phyloP scores from a whole-genome alignment of 192 early-diverging fungal genomes.

The Coemansia sp. region DNA sequence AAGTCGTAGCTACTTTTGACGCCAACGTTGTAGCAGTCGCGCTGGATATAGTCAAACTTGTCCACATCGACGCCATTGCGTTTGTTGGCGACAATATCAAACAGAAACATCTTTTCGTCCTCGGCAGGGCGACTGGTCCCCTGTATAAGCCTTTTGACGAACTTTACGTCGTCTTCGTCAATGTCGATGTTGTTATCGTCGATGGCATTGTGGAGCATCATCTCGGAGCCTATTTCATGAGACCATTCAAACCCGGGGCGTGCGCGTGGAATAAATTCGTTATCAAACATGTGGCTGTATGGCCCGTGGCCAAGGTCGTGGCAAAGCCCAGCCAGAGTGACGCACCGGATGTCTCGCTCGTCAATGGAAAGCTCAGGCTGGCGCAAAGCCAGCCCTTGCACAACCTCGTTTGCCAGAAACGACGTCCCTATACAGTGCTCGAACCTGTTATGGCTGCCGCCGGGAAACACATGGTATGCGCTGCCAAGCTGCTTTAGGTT shows the following conservation, averaged over 20 bases:
- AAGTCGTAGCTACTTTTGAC: constrained; percentile 62
- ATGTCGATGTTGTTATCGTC: constrained; percentile 74
- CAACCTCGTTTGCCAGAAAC: constrained; percentile 74
- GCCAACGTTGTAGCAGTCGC: constrained; percentile 77
- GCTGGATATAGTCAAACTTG: constrained; percentile 82
- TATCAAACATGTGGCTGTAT: constrained; percentile 95
- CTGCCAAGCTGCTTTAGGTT: constrained; percentile 88
- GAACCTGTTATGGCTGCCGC: constrained; percentile 94
- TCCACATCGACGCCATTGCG: constrained; percentile 94
- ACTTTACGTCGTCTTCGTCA: constrained; percentile 58
- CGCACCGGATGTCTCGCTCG: constrained; percentile 79
- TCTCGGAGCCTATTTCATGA: constrained; percentile 80
- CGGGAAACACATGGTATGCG: constrained; percentile 89
- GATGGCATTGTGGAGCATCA: constrained; percentile 83
- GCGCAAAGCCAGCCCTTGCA: constrained; percentile 66
- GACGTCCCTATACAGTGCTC: constrained; percentile 93
- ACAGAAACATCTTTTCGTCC: constrained; percentile 72
- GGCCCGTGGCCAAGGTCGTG: constrained; percentile 98
- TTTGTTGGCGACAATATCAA: constrained; percentile 97
- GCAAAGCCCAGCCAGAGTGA: constrained; percentile 88
- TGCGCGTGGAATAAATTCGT: constrained; percentile 74
- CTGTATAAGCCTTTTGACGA: constrained; percentile 76
- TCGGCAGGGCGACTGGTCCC: constrained; percentile 48
- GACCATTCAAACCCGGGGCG: constrained; percentile 62
- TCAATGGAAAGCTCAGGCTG: constrained; percentile 84